Evolutionary conservation across 371 early-diverging fungal species (phyloP), one percentile per base, ranked within the genome.

Genomic region (Thermomucor indicae-seudaticae): DNA sequence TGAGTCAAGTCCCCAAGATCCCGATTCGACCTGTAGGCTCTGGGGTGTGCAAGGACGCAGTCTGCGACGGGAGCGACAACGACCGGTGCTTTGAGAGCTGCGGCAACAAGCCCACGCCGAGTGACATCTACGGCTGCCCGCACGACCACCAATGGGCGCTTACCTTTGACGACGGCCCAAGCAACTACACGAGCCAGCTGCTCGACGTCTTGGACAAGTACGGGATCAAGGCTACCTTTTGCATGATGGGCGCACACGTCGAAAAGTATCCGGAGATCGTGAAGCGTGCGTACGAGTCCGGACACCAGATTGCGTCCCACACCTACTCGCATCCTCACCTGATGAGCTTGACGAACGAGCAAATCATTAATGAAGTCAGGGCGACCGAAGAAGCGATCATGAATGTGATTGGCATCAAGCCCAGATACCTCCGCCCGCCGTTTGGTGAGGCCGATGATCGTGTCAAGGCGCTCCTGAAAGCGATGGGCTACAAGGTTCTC

Each of bases 81-180:
- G 66, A 72, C 14, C n/a, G 29, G 14, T 72, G 72, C 46, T 72
- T 65, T 37, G 69, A 72, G 39, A 53, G 49, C 22, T 72, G 72
- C 34, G 72, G 72, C 12, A 68, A 65, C 19, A 45, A 40, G 1
- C 58, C 72, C 4, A 49, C 49, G 1, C 22, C 43, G 4, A 60
- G 58, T 14, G 72, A 72, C 49, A 49, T 65, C 10, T 72, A 62
- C 48, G 72, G 72, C 7, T 72, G 72, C 40, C 53, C 56, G 11
- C 14, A 22, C n/a, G 52, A 46, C n/a, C 43, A 64, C 14, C 25
- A 51, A 1, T 72, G 72, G 72, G 60, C 72, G 28, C 46, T 72
- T 6, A 80, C 83, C 2, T 85, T 83, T 62, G 90, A 89, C 47
- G 88, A 89, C 51, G 90, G 87, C 4, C 84, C 84, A 1, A 67